Evolutionary conservation across 1,284 basidiomycete species (phyloP), one percentile per base, ranked within the genome.

Genomic region (Cerrena zonata): DNA sequence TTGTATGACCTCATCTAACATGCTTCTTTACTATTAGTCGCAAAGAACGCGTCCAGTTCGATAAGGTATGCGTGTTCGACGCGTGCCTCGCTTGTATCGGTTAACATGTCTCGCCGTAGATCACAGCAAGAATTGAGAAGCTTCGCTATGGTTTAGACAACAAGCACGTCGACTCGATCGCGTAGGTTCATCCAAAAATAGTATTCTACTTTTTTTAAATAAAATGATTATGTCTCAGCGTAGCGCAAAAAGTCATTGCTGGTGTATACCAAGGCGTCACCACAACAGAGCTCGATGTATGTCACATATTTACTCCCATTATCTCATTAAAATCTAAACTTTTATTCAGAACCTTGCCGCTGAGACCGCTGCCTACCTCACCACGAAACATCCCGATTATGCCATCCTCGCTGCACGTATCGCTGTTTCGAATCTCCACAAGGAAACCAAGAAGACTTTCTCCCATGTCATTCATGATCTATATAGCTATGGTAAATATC

Each of bases 381-480:
- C 96, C 2, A 97, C 95, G 26, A 91, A 90, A 60, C 94, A 95
- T 67, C 94, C 94, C 11, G 96, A 99, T 69, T 99, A 99, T 63
- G 95, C 96, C 25, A 88, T 99, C 54, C 89, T 99, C 53, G 96
- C 96, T 11, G 96, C 96, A 13, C 91, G 96, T 58, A 98, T 99
- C 51, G 95, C 95, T 54, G 95, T 99, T 65, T 96, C 93, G 55
- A 99, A 99, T 71, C 75, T 99, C 19, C 96, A 99, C 81, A 99
- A 99, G 69, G 95, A 99, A 74, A 99, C 96, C 30, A 95, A 93
- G 75, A 99, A 99, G 78, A 89, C 76, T 61, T 99, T 99, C 68
- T 94, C 91, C 13, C 80, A 87, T 58, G 94, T 98, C 56, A 80
- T 99, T 63, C 82, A 84, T 58, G 94, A 97, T 66, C 75, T 99